These are phyloP conservation scores for Corchorus olitorius DNA, from an alignment of 345 rosid genomes.

Conservation along the genomic window DNA sequence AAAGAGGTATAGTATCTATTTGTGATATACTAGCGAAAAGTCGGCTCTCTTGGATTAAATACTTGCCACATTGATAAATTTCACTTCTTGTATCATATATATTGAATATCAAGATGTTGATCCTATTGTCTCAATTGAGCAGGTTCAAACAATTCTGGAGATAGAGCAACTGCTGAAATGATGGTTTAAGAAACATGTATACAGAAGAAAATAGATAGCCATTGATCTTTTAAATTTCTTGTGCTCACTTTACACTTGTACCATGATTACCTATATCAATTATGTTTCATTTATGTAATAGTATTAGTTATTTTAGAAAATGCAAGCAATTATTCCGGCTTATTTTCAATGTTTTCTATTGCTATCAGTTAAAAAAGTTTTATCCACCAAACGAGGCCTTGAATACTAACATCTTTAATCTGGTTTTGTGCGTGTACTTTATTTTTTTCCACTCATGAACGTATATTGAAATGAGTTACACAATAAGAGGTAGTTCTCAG, in stretches of 20 bases:
- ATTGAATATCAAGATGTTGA: background rate
- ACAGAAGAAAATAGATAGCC: background rate
- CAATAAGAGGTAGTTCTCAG: no score
- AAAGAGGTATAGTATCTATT: slow-evolving; percentile 39
- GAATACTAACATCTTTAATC: no score
- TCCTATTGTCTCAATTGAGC: slow-evolving; percentile 20
- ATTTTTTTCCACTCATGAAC: no score
- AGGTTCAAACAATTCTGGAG: slow-evolving; percentile 30
- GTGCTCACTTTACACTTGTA: background rate
- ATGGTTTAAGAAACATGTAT: slow-evolving; percentile 26
- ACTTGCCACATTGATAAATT: background rate
- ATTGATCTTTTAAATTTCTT: background rate
- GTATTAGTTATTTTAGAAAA: no score
- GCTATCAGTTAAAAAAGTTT: no score
- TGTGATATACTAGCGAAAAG: background rate
- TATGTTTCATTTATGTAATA: no score
- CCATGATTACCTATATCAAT: no score
- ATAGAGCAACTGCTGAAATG: slow-evolving; percentile 21
- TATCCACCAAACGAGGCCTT: no score
- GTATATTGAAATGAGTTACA: no score
- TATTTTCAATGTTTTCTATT: no score
- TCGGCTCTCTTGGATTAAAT: background rate
- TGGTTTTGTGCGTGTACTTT: no score
- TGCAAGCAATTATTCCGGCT: no score
- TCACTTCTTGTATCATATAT: background rate